Base-by-base conservation (phyloP, 2,329 filamentous ascomycete genomes). In the Penicillium sp. region DNA sequence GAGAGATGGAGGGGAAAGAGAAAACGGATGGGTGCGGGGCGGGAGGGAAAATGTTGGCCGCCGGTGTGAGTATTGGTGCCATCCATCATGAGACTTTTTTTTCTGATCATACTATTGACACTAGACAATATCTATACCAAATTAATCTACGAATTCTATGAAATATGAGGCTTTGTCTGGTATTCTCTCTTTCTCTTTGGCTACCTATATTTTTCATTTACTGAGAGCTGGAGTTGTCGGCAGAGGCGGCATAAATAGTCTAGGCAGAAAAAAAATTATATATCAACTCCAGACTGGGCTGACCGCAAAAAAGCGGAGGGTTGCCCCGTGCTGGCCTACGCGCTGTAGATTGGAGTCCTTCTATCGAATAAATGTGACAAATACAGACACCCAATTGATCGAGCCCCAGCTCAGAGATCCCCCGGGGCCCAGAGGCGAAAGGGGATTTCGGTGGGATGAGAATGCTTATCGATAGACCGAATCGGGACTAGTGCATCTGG, bases 11-110 rank as follows among this genome's bases (percentile, higher is more conserved):
- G 53, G 61, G 65, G 62, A 55, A 60, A 60, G 53, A 56, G 62
- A 64, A 65, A 63, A 64, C 62, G 61, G 54, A 59, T 61, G 57
- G 56, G 55, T 64, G 64, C 62, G 63, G 60, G 63, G 63, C 65
- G 68, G 70, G 66, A 68, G 62, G 68, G 67, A 74, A 74, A 74
- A 73, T 73, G 69, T 70, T 71, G 71, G 67, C 66, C 66, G 69
- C 69, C 70, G 66, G 63, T 61, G 57, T 54, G 59, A 52, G 48
- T 63, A 50, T 41, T 63, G 64, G 65, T 56, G 55, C 15, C 25
- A 42, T 51, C 47, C 46, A 15, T 33, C 31, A 15, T 61, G 62
- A 60, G 59, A 60, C 62, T 59, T 62, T 58, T 62, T 60, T 61
- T 54, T 46, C 56, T 56, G 43, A 40, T 27, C 42, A 49, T 53